Base-by-base conservation (phyloP, 352 stramenopile species). In the Pythium guiyangense region DNA sequence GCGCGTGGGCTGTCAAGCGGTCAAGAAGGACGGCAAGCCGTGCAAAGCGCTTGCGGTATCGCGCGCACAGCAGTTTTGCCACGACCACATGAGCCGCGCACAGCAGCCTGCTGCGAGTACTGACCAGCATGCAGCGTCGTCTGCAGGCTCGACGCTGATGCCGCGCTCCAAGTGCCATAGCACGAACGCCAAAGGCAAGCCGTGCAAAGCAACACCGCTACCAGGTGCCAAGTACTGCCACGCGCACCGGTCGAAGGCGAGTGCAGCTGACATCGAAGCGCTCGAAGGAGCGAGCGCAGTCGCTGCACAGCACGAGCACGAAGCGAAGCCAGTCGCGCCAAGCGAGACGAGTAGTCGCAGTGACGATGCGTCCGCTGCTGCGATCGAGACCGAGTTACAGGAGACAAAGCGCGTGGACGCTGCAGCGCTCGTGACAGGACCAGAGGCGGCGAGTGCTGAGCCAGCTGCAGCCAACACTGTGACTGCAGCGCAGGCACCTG, bases 111-210 rank as follows among this genome's bases (percentile, higher is more conserved):
- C 29, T 34, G 29, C 29, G 8, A 9, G 44, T 43, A 17, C 18
- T 52, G 48, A 47, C 27, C 4, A 11, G 22, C 20, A 43, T 12
- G 4, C 15, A 46, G 10, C 6, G 29, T 34, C 27, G 17, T 10
- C 15, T 44, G 42, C 48, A 49, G 27, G 45, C 35, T 42, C 49
- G 0, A 27, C 31, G 2, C 10, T 26, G 15, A 47, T 20, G 22
- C 11, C 26, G 42, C 26, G 25, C 6, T 51, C 44, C 6, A 74
- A 74, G n/a, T 78, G 67, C 12, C 40, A 60, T 43, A 67, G 52
- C n/a, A 57, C 29, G 37, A 88, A 64, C 5, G 70, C 45, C 1
- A 88, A 86, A 51, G 68, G 74, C 0, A 84, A 81, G 6, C 49
- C 57, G 10, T 90, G 80, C 49, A 70, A 70, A 49, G 57, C 57